Conservation (phyloP, 164 flowering plant species). For the Vitis rotundifolia region DNA sequence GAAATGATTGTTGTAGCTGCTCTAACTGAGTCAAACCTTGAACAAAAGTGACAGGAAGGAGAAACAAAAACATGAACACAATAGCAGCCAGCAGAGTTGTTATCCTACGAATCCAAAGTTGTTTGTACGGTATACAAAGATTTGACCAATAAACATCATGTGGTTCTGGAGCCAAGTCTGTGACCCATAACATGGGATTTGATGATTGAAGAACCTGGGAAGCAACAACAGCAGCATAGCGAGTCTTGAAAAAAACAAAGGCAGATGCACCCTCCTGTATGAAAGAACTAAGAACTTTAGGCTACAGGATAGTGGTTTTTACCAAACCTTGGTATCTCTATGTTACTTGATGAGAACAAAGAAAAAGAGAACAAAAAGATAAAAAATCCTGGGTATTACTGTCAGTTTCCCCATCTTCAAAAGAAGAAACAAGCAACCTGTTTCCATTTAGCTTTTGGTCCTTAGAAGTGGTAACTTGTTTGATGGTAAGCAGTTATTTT, state of each 20-base stretch:
- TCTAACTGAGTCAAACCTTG: constrained; percentile 82
- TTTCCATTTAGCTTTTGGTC: too few relatives aligned
- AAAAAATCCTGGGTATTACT: too few relatives aligned
- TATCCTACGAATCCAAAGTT: constrained; percentile 85
- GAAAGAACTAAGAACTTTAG: constrained; percentile 13
- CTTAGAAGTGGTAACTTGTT: too few relatives aligned
- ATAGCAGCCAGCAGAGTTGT: constrained; percentile 59
- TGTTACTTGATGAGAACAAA: background rate
- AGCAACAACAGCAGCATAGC: constrained; percentile 77
- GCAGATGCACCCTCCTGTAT: constrained; percentile 88
- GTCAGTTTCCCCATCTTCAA: too few relatives aligned
- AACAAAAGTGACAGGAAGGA: constrained; percentile 74
- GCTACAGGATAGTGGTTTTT: background rate
- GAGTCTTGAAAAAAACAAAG: constrained; percentile 85
- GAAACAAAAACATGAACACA: constrained; percentile 68
- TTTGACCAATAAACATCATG: constrained; percentile 87
- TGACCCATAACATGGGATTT: constrained; percentile 95
- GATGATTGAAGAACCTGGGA: constrained; percentile 72
- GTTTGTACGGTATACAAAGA: constrained; percentile 72
- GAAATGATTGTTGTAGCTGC: constrained; percentile 51
- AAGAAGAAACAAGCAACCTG: too few relatives aligned
- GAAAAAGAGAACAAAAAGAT: background rate
- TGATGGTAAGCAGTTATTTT: too few relatives aligned
- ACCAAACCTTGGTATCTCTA: too few relatives aligned
- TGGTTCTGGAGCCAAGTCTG: constrained; percentile 90